Base-by-base conservation (phyloP, 768 basidiomycete species). In the Mycena leptocephala region DNA sequence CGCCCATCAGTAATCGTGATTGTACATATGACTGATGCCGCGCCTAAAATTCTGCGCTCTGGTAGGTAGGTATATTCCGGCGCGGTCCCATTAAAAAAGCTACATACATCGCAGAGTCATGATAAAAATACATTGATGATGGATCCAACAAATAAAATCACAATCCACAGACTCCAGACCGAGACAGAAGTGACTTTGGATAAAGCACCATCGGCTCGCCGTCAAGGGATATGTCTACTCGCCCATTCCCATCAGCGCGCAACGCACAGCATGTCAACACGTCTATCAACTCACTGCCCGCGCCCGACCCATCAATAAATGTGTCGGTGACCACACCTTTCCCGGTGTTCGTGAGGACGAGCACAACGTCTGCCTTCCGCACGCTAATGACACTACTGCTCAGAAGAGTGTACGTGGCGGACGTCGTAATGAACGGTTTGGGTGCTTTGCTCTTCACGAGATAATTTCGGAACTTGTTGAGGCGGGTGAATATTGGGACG, bases 381-480 rank as follows among this genome's bases (percentile, higher is more conserved):
- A 75, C 61, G 24, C 24, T 75, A 10, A 75, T 13, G 73, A 69
- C 64, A 16, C 46, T 67, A 53, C 43, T 72, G 56, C 56, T 62
- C 5, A 72, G 46, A 39, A 72, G 41, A 6, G 30, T 51, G 35
- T 72, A 78, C 39, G 11, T 24, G 0, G 63, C 90, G 88, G 58
- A 82, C 75, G 81, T 90, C 87, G 14, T 89, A 82, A 74, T 87
- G 79, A 53, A 90, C 84, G 5, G 86, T n/a, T n/a, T n/a, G 7
- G 43, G 22, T 79, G 58, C 86, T 10, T 86, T 88, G n/a, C 82
- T 83, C 70, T 85, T 86, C 32, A 71, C 62, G 61, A 74, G 87
- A 85, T 16, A 86, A 87, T 48, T 80, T 83, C 76, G 89, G 88
- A 28, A 89, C 79, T 5, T 78, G 76, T 65, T 83, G 81, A 66